Evolutionary conservation across 306 rosid genomes (phyloP).

Genomic region (Dicorynia guianensis): DNA sequence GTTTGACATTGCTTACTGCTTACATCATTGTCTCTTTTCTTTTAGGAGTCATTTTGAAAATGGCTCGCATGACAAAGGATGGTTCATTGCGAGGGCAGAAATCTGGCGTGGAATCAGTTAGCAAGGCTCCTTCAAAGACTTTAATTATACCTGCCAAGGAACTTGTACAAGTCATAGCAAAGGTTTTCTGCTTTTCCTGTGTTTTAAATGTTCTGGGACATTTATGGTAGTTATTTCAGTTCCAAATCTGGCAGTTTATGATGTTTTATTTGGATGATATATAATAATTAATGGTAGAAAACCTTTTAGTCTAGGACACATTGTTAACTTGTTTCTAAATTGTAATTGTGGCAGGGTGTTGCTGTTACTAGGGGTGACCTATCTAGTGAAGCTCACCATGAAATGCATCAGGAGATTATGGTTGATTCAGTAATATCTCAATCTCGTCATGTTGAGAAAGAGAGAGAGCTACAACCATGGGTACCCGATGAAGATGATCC

Average conservation of each 20-base stretch:
- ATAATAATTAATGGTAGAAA: constrained; percentile 25
- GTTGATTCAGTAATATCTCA: constrained; percentile 88
- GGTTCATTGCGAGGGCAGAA: constrained; percentile 71
- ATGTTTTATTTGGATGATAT: constrained; percentile 4
- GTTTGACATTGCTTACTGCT: constrained; percentile 8
- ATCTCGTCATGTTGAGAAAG: constrained; percentile 69
- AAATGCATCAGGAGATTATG: constrained; percentile 72
- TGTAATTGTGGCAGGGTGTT: constrained; percentile 68
- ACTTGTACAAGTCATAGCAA: constrained; percentile 89
- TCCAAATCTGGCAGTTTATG: background rate
- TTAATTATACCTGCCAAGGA: constrained; percentile 77
- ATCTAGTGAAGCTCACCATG: constrained; percentile 60
- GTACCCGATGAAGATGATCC: constrained; percentile 88
- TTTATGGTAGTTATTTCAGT: constrained; percentile 19
- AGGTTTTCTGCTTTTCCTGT: constrained; percentile 62
- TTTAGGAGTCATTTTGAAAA: constrained; percentile 80
- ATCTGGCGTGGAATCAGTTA: constrained; percentile 58
- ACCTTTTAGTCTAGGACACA: constrained; percentile 6
- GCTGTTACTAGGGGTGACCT: constrained; percentile 66
- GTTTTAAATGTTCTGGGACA: constrained; percentile 34
- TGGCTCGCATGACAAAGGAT: constrained; percentile 86
- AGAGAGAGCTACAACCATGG: constrained; percentile 91
- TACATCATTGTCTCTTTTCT: constrained; percentile 37
- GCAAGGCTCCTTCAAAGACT: constrained; percentile 77
- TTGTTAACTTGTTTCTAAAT: constrained; percentile 31